Evolutionary conservation across 176 grass and related monocot genomes (phyloP).

Genomic region (Raddia guianensis): DNA sequence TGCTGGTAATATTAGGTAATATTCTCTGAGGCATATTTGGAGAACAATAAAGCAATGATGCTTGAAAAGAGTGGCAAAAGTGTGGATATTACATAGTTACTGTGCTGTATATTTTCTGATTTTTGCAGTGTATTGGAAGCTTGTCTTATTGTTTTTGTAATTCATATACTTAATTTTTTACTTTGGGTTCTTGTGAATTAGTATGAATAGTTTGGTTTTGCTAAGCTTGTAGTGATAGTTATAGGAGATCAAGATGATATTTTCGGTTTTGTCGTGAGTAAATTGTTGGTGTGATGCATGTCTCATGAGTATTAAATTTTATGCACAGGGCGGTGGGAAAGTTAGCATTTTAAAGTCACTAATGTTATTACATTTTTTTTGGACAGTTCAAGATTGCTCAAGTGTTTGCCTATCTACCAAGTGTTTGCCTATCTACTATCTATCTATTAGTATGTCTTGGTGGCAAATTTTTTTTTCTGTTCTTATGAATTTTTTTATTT

Average conservation of each 20-base stretch:
- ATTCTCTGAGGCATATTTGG: neutral
- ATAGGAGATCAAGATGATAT: neutral
- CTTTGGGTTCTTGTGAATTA: neutral
- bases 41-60: conserved; percentile 11
- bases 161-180: neutral
- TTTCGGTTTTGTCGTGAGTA: conserved; percentile 5
- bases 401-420: neutral
- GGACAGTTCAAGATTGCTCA: neutral
- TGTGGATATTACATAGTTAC: neutral
- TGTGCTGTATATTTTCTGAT: neutral
- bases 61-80: conserved; percentile 18
- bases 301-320: neutral
- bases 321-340: neutral
- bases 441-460: neutral
- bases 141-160: neutral
- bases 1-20: too few relatives aligned
- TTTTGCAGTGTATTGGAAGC: neutral
- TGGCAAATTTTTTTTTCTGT: neutral
- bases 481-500: conserved; percentile 8
- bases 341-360: neutral
- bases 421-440: neutral
- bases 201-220: conserved; percentile 1
- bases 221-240: neutral
- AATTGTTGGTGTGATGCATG: neutral
- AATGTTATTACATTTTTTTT: neutral